phyloP scores from a whole-genome alignment of 495 filamentous ascomycete species.

The Xylaria castorea region DNA sequence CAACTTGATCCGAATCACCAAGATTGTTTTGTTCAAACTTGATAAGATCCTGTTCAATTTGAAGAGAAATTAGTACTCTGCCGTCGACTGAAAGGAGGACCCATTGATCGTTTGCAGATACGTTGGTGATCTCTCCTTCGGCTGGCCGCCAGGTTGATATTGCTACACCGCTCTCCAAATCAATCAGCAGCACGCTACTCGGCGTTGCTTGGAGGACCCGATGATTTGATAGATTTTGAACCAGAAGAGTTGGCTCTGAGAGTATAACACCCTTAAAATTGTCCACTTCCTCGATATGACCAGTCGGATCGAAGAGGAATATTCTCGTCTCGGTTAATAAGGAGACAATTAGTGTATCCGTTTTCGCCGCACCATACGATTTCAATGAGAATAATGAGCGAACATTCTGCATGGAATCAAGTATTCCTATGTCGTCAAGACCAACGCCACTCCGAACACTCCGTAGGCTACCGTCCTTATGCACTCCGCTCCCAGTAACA shows the following conservation, averaged over 20 bases:
- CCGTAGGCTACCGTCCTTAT: slow-evolving; percentile 81
- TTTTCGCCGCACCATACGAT: slow-evolving; percentile 53
- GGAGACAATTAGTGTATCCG: slow-evolving; percentile 78
- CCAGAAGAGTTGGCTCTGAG: slow-evolving; percentile 74
- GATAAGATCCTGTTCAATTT: slow-evolving; percentile 63
- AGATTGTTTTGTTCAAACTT: slow-evolving; percentile 65
- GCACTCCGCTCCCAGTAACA: slow-evolving; percentile 89
- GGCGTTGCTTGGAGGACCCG: slow-evolving; percentile 82
- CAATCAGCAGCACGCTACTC: slow-evolving; percentile 64
- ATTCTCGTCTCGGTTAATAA: slow-evolving; percentile 84
- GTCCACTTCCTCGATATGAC: slow-evolving; percentile 86
- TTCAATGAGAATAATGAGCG: slow-evolving; percentile 66
- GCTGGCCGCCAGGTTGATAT: slow-evolving; percentile 71
- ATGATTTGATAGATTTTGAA: slow-evolving; percentile 64
- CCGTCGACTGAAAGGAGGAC: slow-evolving; percentile 79
- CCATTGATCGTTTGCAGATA: slow-evolving; percentile 71
- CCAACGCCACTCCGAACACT: slow-evolving; percentile 94
- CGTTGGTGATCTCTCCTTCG: slow-evolving; percentile 72
- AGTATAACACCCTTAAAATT: slow-evolving; percentile 73
- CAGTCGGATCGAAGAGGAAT: slow-evolving; percentile 75
- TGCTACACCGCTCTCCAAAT: slow-evolving; percentile 72
- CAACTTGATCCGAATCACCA: slow-evolving; percentile 72
- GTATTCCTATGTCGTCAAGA: slow-evolving; percentile 82
- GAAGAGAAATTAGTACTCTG: slow-evolving; percentile 67
- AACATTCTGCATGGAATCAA: slow-evolving; percentile 77